These are phyloP conservation scores for Herpetomonas muscarum DNA, from an alignment of 208 protist genomes.

Conservation along the genomic window DNA sequence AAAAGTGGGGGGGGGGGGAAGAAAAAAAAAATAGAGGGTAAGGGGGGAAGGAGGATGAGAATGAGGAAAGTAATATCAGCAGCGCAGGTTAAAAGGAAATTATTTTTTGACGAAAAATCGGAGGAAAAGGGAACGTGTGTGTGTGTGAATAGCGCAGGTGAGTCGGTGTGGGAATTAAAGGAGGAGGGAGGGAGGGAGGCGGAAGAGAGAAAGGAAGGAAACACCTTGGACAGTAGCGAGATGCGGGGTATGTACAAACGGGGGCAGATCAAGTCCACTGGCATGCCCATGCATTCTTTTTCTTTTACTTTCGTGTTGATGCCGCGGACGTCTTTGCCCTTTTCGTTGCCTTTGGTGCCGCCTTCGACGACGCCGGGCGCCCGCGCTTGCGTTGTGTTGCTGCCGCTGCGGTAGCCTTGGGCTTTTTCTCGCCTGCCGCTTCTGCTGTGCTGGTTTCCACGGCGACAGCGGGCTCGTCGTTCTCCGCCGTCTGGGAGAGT, in stretches of 20 bases:
- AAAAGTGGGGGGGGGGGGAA: neutral
- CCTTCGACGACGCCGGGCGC: neutral
- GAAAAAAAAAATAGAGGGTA: neutral
- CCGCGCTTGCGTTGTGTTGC: neutral
- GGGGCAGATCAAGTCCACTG: too few species aligned
- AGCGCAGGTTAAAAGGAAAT: too few species aligned
- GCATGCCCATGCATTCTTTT: too few species aligned
- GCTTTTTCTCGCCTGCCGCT: neutral
- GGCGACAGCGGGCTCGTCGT: neutral
- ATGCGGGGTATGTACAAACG: neutral
- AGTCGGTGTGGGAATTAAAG: too few species aligned
- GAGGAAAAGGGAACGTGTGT: too few species aligned
- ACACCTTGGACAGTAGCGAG: neutral
- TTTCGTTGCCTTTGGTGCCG: neutral
- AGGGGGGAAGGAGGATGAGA: neutral
- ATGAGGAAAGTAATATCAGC: too few species aligned
- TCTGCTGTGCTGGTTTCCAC: neutral
- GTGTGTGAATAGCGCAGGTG: too few species aligned
- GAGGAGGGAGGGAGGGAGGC: neutral
- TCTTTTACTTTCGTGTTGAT: too few species aligned
- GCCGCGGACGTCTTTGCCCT: neutral
- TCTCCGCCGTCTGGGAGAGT: too few species aligned
- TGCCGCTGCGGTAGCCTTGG: neutral
- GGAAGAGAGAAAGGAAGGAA: slow-evolving; percentile 1
- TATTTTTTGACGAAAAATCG: too few species aligned